A percentile compares a stretch with the other conserved stretches of the same genome.
Evolutionary conservation across 1,284 basidiomycete genomes (phyloP).

Genomic region (Malassezia restricta): DNA sequence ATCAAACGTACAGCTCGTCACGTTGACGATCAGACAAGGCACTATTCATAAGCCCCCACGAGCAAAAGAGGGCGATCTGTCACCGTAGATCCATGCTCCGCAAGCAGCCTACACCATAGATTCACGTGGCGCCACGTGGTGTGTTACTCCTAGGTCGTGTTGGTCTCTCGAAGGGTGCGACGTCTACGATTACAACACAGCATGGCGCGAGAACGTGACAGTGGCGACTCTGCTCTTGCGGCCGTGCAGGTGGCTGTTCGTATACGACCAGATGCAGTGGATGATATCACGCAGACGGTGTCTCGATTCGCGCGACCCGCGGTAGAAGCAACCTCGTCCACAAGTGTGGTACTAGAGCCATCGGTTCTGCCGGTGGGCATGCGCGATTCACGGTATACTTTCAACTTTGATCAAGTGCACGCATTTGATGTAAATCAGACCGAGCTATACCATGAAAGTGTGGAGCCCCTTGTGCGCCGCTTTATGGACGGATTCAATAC

Average conservation of each 20-base stretch:
- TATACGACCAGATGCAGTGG: constrained; percentile 10
- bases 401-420: constrained; percentile 88
- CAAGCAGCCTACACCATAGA: too few relatives aligned
- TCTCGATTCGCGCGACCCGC: constrained; percentile 11
- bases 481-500: constrained; percentile 95
- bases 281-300: neutral
- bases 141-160: too few relatives aligned
- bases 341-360: constrained; percentile 7
- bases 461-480: constrained; percentile 70
- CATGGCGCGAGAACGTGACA: neutral
- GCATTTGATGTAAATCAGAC: constrained; percentile 68
- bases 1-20: constrained; percentile 58
- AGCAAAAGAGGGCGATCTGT: neutral
- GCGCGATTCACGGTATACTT: constrained; percentile 60
- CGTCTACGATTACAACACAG: neutral
- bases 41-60: constrained; percentile 19
- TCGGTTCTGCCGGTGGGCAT: neutral
- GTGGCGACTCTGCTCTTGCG: neutral
- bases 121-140: too few relatives aligned
- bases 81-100: too few relatives aligned
- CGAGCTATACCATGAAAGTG: constrained; percentile 69
- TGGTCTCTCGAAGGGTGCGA: too few relatives aligned
- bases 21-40: constrained; percentile 63
- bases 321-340: neutral
- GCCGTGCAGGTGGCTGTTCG: constrained; percentile 4